A percentile compares a stretch with the other conserved stretches of the same genome.
Evolutionary conservation across 352 stramenopile genomes (phyloP).

Genomic region (Pythium insidiosum): DNA sequence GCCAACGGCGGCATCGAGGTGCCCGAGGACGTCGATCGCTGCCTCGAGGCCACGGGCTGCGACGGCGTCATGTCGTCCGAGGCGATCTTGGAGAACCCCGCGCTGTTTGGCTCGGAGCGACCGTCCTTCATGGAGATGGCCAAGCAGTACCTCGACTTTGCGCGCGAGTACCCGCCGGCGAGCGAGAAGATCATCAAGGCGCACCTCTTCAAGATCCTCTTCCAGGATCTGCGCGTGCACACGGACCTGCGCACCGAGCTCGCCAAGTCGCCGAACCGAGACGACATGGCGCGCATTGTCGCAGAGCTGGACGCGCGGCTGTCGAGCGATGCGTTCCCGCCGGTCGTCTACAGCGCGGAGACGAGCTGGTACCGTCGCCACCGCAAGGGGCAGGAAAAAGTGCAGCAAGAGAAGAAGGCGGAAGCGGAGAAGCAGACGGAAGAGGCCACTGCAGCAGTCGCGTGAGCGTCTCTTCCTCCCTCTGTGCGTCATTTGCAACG

Average conservation of each 20-base stretch:
- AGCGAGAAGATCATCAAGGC: constrained; percentile 80
- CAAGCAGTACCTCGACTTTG: constrained; percentile 87
- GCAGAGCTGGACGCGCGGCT: constrained; percentile 38
- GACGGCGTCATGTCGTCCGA: constrained; percentile 97
- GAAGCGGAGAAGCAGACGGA: too few relatives aligned
- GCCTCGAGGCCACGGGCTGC: constrained; percentile 79
- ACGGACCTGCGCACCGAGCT: constrained; percentile 62
- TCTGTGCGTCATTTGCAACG: too few relatives aligned
- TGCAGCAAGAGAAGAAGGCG: constrained; percentile 40
- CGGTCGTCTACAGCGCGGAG: constrained; percentile 36
- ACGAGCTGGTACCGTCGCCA: constrained; percentile 83
- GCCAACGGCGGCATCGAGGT: constrained; percentile 94
- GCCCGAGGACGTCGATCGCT: constrained; percentile 76
- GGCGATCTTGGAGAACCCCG: constrained; percentile 93
- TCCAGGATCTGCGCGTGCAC: constrained; percentile 75
- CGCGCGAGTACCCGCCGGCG: constrained; percentile 74
- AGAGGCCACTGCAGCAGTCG: constrained; percentile 9
- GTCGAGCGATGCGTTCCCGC: constrained; percentile 16
- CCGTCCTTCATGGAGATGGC: constrained; percentile 75
- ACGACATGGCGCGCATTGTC: constrained; percentile 51
- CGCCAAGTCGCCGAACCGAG: constrained; percentile 41
- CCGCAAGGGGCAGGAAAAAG: constrained; percentile 56
- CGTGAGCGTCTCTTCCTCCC: too few relatives aligned
- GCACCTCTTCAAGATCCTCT: constrained; percentile 88
- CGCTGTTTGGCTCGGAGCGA: constrained; percentile 71